Evolutionary conservation across 179 eudicot species (phyloP).

Genomic region (Spergularia azorica): DNA sequence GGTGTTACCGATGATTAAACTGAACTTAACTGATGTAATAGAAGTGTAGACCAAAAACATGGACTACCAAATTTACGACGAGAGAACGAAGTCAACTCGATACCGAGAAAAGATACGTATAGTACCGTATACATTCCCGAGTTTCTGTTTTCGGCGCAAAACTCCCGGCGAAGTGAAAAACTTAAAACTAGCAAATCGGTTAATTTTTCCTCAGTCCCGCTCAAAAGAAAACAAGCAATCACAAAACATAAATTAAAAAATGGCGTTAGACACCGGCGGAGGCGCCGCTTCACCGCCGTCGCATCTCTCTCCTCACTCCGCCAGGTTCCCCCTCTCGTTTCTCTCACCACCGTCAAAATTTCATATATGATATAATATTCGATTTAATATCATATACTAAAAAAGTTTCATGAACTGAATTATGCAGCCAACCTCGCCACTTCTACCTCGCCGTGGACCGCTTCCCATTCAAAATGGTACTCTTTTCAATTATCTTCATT

Average conservation of each 20-base stretch:
- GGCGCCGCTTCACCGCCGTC: conserved; percentile 33
- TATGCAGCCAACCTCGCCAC: conserved; percentile 61
- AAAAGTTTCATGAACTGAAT: background rate
- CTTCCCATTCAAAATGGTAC: conserved; percentile 69
- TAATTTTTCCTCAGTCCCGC: too few relatives aligned
- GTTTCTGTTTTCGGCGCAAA: too few relatives aligned
- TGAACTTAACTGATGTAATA: too few relatives aligned
- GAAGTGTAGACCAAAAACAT: too few relatives aligned
- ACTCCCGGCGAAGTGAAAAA: too few relatives aligned
- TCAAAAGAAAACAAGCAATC: too few relatives aligned
- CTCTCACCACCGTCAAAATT: background rate
- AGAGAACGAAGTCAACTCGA: too few relatives aligned
- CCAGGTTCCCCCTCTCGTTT: conserved; percentile 16
- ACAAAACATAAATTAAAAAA: background rate
- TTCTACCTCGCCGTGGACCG: conserved; percentile 98
- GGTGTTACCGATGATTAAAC: too few relatives aligned
- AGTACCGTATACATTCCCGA: too few relatives aligned
- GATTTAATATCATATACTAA: background rate
- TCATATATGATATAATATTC: background rate
- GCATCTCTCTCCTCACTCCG: conserved; percentile 26
- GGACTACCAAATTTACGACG: too few relatives aligned
- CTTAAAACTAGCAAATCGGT: too few relatives aligned
- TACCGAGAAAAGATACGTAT: too few relatives aligned
- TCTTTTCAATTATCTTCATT: conserved; percentile 2
- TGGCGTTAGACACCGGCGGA: conserved; percentile 28